Evolutionary conservation across 1,139 yeast species (phyloP).

Genomic region (Pneumocystis jirovecii): DNA sequence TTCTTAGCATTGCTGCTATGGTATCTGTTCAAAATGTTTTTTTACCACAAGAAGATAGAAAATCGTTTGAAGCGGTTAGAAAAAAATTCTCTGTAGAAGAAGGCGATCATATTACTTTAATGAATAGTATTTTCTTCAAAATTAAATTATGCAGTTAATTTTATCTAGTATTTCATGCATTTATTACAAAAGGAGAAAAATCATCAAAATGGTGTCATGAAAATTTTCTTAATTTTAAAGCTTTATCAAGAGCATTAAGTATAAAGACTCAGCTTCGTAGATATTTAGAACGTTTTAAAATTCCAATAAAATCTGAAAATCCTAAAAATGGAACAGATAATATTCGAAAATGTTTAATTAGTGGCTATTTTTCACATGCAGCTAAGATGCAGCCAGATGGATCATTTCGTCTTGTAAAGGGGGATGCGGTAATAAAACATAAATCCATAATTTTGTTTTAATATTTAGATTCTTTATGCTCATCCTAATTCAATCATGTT

Average conservation of each 20-base stretch:
- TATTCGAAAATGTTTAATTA: constrained; percentile 12
- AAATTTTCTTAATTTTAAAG: constrained; percentile 56
- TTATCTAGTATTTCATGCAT: constrained; percentile 42
- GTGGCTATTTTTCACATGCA: constrained; percentile 15
- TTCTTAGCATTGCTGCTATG: constrained; percentile 65
- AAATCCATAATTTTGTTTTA: background rate
- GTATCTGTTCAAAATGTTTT: constrained; percentile 64
- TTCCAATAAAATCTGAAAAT: background rate
- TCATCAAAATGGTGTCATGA: constrained; percentile 66
- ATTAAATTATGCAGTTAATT: background rate
- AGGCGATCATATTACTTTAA: constrained; percentile 73
- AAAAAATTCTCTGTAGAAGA: constrained; percentile 66
- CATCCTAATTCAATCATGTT: constrained; percentile 16
- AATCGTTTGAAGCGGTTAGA: constrained; percentile 36
- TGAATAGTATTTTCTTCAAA: constrained; percentile 34
- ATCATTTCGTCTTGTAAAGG: constrained; percentile 11
- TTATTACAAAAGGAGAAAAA: constrained; percentile 29
- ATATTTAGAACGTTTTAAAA: constrained; percentile 41
- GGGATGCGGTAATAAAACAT: background rate
- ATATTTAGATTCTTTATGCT: constrained; percentile 10
- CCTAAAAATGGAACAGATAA: constrained; percentile 2
- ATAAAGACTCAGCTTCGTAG: constrained; percentile 58
- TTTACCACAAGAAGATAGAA: constrained; percentile 63
- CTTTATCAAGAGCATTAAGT: constrained; percentile 53
- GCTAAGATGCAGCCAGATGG: constrained; percentile 16